Percentiles rank a stretch among this genome's conserved stretches.
Conservation (phyloP, 2,329 filamentous ascomycete genomes). For the Fusarium papillatum region DNA sequence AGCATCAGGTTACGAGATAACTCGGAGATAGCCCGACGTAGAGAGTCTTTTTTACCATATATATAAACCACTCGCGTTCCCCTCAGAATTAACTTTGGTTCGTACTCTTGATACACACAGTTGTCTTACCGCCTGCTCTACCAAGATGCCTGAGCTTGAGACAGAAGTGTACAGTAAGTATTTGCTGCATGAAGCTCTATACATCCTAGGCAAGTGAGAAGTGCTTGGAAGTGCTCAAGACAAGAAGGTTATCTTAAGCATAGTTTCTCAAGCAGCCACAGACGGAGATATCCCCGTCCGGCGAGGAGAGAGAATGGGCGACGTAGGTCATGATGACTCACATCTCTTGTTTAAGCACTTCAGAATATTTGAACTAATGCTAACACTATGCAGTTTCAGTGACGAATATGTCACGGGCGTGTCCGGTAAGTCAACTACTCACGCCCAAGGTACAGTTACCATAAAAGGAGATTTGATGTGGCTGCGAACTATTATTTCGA, state of each 20-base stretch:
- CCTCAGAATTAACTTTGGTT: neutral
- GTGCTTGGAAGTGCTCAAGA: neutral
- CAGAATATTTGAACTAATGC: neutral
- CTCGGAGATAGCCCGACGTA: neutral
- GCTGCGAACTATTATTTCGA: neutral
- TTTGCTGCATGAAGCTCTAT: neutral
- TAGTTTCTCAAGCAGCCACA: neutral
- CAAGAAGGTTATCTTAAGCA: neutral
- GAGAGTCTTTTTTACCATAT: neutral
- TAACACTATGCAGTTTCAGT: neutral
- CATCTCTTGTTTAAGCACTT: neutral
- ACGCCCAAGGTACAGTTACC: neutral
- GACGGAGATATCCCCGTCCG: neutral
- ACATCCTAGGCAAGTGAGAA: neutral
- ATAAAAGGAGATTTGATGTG: neutral
- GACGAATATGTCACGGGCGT: neutral
- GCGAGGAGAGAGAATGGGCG: neutral
- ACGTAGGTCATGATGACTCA: neutral
- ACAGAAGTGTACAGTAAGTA: neutral
- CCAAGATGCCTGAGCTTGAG: neutral
- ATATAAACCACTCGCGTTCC: neutral
- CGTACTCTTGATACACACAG: neutral
- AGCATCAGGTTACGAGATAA: neutral
- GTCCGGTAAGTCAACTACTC: neutral
- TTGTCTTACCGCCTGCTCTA: neutral